Evolutionary conservation across 2,329 filamentous ascomycete species (phyloP).

Genomic region (Dryadomyces quercus-mongolicae): DNA sequence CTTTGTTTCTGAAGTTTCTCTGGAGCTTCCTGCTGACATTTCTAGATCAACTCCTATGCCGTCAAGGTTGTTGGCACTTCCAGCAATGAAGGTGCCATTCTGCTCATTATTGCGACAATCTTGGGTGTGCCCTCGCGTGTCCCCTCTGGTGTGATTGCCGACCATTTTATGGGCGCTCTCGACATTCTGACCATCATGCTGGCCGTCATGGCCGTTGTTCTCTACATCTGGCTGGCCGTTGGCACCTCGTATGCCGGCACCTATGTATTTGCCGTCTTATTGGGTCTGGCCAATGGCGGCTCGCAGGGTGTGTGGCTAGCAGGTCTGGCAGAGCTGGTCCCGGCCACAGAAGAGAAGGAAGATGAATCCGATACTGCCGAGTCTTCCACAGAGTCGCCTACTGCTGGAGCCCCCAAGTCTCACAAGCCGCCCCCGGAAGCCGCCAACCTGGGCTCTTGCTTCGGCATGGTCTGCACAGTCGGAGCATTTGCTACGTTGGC

Average conservation of each 20-base stretch:
- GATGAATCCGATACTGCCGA: neutral
- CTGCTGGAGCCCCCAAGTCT: too few species aligned
- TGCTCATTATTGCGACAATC: constrained; percentile 45
- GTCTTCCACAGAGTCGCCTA: neutral
- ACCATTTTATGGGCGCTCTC: constrained; percentile 37
- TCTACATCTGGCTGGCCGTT: constrained; percentile 38
- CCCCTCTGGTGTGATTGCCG: constrained; percentile 39
- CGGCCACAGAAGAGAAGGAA: constrained; percentile 4
- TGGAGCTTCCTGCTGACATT: neutral
- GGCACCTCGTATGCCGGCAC: constrained; percentile 21
- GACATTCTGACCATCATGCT: constrained; percentile 36
- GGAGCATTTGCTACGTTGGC: constrained; percentile 27
- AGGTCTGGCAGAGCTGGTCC: constrained; percentile 24
- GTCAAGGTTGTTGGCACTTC: constrained; percentile 29
- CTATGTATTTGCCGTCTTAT: constrained; percentile 31
- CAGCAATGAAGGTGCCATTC: constrained; percentile 35
- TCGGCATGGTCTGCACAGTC: constrained; percentile 30
- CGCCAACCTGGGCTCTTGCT: constrained; percentile 25
- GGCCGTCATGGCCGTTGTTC: constrained; percentile 25
- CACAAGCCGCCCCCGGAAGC: neutral
- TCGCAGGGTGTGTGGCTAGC: constrained; percentile 23
- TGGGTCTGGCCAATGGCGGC: constrained; percentile 30
- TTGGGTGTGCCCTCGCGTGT: constrained; percentile 43
- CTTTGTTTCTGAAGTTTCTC: too few species aligned
- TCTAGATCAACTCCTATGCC: constrained; percentile 19